phyloP scores from a whole-genome alignment of 2,329 filamentous ascomycete species.

The Gyromitra esculenta region DNA sequence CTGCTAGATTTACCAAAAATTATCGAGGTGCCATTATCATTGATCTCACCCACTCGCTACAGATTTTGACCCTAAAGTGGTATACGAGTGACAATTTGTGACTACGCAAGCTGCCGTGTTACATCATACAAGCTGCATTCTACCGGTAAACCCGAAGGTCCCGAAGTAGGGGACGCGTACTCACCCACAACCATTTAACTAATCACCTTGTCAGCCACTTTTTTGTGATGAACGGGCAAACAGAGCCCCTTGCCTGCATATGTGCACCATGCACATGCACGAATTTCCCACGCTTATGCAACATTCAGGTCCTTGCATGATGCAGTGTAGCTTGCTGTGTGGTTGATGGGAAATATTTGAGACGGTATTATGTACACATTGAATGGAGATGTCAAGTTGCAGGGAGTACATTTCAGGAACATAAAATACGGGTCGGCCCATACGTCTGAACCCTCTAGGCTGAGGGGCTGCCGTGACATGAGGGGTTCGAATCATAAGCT shows the following conservation, averaged over 20 bases:
- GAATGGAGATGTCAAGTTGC: constrained; percentile 1
- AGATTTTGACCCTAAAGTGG: not conserved
- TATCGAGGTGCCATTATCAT: not conserved
- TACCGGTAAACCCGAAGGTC: constrained; percentile 15
- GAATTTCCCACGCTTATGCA: constrained; percentile 48
- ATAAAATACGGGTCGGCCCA: constrained; percentile 22
- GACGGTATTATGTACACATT: constrained; percentile 7
- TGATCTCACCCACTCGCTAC: not conserved
- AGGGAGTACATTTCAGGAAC: constrained; percentile 5
- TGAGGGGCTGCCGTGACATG: not conserved
- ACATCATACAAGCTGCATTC: constrained; percentile 27
- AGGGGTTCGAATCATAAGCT: not conserved
- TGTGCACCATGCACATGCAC: constrained; percentile 44
- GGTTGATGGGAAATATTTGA: constrained; percentile 8
- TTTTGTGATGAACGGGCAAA: constrained; percentile 20
- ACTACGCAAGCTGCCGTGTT: constrained; percentile 7
- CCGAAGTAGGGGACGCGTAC: constrained; percentile 38
- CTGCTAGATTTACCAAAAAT: not conserved
- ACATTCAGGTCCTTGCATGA: constrained; percentile 42
- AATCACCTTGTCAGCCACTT: constrained; percentile 33
- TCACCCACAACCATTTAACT: constrained; percentile 23
- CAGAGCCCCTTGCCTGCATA: constrained; percentile 44
- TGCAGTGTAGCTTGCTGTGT: constrained; percentile 16
- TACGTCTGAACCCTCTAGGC: constrained; percentile 4
- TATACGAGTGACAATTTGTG: constrained; percentile 37